phyloP scores from a whole-genome alignment of 345 rosid genomes.

The Aethionema arabicum region DNA sequence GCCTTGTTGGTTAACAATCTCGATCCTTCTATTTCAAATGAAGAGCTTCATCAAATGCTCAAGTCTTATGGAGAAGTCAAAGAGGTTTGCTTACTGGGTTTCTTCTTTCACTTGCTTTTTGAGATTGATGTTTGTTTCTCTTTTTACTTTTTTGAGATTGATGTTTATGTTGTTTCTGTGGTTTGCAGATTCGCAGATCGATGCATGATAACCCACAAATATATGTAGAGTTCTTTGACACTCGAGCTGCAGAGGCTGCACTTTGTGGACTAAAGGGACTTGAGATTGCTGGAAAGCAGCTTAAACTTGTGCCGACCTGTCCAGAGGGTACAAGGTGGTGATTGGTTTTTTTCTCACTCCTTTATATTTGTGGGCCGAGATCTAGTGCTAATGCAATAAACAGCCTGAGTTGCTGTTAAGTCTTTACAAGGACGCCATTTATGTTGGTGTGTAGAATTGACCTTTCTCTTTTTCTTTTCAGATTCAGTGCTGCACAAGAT shows the following conservation, averaged over 20 bases:
- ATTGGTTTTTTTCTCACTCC: constrained; percentile 18
- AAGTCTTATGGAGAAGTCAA: constrained; percentile 64
- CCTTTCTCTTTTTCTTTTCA: constrained; percentile 35
- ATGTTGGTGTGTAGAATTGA: constrained; percentile 15
- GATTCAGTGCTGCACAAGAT: constrained; percentile 53
- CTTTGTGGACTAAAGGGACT: constrained; percentile 57
- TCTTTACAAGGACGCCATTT: constrained; percentile 10
- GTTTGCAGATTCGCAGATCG: constrained; percentile 62
- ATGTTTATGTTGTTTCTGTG: constrained; percentile 28
- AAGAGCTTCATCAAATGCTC: constrained; percentile 54
- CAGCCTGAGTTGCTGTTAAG: constrained; percentile 21
- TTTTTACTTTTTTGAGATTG: background rate
- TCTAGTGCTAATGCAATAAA: constrained; percentile 15
- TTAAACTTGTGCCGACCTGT: constrained; percentile 58
- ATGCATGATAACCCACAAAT: constrained; percentile 55
- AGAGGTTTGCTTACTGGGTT: constrained; percentile 45
- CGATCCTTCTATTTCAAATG: constrained; percentile 60
- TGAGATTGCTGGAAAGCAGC: constrained; percentile 73
- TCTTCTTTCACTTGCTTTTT: constrained; percentile 10
- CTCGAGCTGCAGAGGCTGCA: constrained; percentile 84
- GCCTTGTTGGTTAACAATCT: constrained; percentile 56
- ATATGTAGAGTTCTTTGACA: constrained; percentile 74
- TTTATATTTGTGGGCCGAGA: constrained; percentile 22
- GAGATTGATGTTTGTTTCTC: background rate
- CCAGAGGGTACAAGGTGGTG: constrained; percentile 54